Evolutionary conservation across 768 basidiomycete genomes (phyloP), one percentile per base, ranked within the genome.

Genomic region (Phaffia tasmanica): DNA sequence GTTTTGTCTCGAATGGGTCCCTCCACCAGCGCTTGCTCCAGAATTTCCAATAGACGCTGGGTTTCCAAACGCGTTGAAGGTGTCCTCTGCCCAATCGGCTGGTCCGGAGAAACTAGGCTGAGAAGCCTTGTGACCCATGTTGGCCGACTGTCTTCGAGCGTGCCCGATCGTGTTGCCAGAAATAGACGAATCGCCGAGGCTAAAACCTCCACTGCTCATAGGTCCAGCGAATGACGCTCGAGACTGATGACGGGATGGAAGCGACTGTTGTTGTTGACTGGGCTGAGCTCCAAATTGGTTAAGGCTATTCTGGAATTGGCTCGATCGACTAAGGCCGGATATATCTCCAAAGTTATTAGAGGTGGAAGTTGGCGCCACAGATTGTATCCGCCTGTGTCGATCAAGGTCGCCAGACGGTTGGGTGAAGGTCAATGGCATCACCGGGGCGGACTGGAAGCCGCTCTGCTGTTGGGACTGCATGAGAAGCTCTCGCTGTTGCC

Each of bases 131-230:
- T 88, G 89, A 69, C 90, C 83, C 46, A 93, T 89, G 72, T 92
- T 93, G 70, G 93, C 90, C 70, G 89, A 91, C 76, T 92, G 89
- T 65, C 91, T 81, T 55, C 91, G 82, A 49, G 88, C 90, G 74
- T 94, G 91, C 29, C 72, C 69, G 35, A 61, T 66, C 1, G 63
- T 63, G 30, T 60, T 21, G 9, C 57, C 57, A 32, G 46, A 16
- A 15, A 47, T 27, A 23, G 51, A 42, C 35, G 35, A 42, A 83
- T 32, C 70, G 56, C 51, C 66, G 60, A 50, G 86, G 70, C 57
- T 57, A 46, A 25, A 63, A 42, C 35, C 49, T 25, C 61, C 70
- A 32, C 67, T 64, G 21, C 57, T 61, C n/a, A 70, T 49, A 51
- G 55, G 30, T 48, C 49, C 56, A 35, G 56, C 48, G 76, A 78